Conservation (phyloP, 2,329 filamentous ascomycete species). For the Atkinsonella texensis region DNA sequence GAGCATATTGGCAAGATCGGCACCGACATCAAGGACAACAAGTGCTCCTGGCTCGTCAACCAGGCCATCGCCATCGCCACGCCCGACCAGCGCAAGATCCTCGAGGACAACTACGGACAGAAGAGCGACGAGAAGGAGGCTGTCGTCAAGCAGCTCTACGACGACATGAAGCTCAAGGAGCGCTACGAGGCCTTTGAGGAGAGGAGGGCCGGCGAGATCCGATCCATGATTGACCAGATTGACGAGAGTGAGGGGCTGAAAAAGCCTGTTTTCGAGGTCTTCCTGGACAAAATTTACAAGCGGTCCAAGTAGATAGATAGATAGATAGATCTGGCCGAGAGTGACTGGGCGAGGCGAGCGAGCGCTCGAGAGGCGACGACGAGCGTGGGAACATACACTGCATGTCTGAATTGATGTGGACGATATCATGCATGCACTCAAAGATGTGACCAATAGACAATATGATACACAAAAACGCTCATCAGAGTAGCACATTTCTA, state of each 20-base stretch:
- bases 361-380: no score
- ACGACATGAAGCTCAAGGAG: slow-evolving; percentile 73
- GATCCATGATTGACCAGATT: slow-evolving; percentile 59
- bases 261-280: slow-evolving; percentile 78
- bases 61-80: slow-evolving; percentile 72
- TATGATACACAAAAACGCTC: no score
- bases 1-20: slow-evolving; percentile 95
- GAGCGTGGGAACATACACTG: no score
- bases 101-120: slow-evolving; percentile 87
- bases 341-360: no score
- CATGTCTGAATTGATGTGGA: no score
- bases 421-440: no score
- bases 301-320: slow-evolving; percentile 80
- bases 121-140: slow-evolving; percentile 79
- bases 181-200: slow-evolving; percentile 86
- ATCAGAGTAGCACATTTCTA: no score
- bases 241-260: slow-evolving; percentile 85
- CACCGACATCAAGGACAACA: slow-evolving; percentile 98
- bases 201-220: slow-evolving; percentile 67
- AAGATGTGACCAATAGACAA: no score
- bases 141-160: slow-evolving; percentile 76
- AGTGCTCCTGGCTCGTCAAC: slow-evolving; percentile 98
- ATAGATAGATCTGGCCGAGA: neutral
- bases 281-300: slow-evolving; percentile 97
- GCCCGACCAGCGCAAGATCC: slow-evolving; percentile 73